Evolutionary conservation across 2,329 filamentous ascomycete species (phyloP).

Genomic region (Cyphellophora attinorum): DNA sequence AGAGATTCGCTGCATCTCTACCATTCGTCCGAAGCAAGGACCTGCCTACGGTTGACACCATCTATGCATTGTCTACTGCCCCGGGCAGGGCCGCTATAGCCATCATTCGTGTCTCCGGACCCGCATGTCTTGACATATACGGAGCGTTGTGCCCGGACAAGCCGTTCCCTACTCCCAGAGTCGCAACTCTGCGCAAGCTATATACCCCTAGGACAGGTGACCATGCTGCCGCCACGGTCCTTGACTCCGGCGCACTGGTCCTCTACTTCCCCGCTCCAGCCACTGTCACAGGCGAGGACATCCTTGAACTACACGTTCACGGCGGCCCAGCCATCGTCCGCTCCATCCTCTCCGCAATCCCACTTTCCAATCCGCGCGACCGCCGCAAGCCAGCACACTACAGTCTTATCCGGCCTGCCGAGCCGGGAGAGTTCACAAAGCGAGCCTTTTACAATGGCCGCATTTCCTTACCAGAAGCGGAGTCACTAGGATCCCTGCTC

Average conservation of each 20-base stretch:
- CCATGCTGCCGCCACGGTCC: conserved; percentile 32
- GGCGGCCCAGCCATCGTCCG: conserved; percentile 82
- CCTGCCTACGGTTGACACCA: conserved; percentile 42
- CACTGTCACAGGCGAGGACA: conserved; percentile 84
- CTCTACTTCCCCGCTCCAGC: conserved; percentile 72
- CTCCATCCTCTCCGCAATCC: conserved; percentile 71
- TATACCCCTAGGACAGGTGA: conserved; percentile 42
- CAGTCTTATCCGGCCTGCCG: conserved; percentile 67
- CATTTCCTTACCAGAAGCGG: conserved; percentile 75
- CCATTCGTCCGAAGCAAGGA: conserved; percentile 1
- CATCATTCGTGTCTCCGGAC: conserved; percentile 76
- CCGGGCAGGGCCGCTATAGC: conserved; percentile 82
- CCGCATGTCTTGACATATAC: conserved; percentile 63
- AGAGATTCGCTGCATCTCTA: too few relatives aligned
- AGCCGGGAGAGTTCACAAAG: conserved; percentile 89
- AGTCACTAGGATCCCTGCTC: conserved; percentile 52
- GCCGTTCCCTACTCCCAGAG: conserved; percentile 46
- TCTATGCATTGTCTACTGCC: conserved; percentile 86
- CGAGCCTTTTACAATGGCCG: conserved; percentile 82
- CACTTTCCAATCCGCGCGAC: conserved; percentile 21
- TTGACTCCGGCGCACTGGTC: conserved; percentile 71
- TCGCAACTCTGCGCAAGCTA: conserved; percentile 65
- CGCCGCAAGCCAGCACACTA: neutral
- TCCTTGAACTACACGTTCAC: conserved; percentile 90
- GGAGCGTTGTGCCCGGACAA: conserved; percentile 49